Percentiles rank a stretch among this genome's conserved stretches.
Evolutionary conservation across 345 rosid genomes (phyloP).

Genomic region (Hibiscus syriacus): DNA sequence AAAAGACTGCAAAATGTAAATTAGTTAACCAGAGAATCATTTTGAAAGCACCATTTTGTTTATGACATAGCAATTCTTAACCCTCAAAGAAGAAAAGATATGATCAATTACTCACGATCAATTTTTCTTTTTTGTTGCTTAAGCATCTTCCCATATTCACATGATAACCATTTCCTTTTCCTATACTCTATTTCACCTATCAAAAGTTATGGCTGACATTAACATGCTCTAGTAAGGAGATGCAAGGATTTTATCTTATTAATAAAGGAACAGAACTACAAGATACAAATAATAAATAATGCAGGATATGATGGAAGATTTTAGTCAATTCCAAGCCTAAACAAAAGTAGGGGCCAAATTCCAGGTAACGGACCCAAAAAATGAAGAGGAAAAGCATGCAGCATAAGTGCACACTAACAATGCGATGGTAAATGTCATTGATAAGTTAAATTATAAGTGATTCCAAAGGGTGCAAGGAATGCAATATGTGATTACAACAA

Average conservation of each 20-base stretch:
- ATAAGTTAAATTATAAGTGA: not conserved
- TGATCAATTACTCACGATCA: not conserved
- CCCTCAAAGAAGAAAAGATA: not conserved
- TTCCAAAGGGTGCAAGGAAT: not conserved
- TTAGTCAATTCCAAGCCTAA: not conserved
- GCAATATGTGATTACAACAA: not conserved
- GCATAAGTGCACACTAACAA: not conserved
- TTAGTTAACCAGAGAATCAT: not conserved
- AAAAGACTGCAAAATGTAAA: not conserved
- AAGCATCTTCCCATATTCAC: not conserved
- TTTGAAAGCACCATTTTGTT: conserved; percentile 1
- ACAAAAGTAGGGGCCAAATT: not conserved
- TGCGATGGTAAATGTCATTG: not conserved
- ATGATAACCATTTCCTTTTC: not conserved
- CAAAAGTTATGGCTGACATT: not conserved
- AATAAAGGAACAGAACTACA: not conserved
- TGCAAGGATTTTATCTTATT: not conserved
- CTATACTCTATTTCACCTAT: not conserved
- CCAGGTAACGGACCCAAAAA: not conserved
- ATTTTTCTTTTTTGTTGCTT: not conserved
- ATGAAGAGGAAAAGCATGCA: not conserved
- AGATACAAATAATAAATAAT: not conserved
- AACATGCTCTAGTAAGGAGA: not conserved
- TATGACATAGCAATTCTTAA: not conserved
- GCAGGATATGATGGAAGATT: not conserved